These are phyloP conservation scores for Echium plantagineum DNA, from an alignment of 257 asterid genomes.

Conservation along the genomic window DNA sequence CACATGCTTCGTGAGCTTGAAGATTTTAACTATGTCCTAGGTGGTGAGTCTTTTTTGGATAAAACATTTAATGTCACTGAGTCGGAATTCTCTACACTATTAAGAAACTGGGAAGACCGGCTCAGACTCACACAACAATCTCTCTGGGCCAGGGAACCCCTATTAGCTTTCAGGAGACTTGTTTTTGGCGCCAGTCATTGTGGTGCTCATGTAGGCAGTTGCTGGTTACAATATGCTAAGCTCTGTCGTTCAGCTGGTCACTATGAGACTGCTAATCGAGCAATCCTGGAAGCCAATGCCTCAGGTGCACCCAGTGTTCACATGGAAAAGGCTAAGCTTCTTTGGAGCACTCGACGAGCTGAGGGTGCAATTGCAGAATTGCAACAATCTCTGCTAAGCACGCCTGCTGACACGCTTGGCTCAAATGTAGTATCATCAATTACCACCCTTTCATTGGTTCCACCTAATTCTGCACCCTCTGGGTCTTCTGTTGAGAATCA, in stretches of 20 bases:
- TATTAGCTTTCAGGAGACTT: slow-evolving; percentile 85
- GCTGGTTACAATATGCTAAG: slow-evolving; percentile 95
- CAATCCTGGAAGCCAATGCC: slow-evolving; percentile 84
- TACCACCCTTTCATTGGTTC: slow-evolving; percentile 75
- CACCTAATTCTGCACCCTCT: slow-evolving; percentile 62
- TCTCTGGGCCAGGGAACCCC: slow-evolving; percentile 98
- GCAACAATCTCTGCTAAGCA: slow-evolving; percentile 84
- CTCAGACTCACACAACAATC: slow-evolving; percentile 90
- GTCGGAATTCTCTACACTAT: slow-evolving; percentile 46
- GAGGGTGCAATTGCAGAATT: slow-evolving; percentile 98
- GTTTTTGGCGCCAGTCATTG: slow-evolving; percentile 78
- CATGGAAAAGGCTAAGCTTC: slow-evolving; percentile 95
- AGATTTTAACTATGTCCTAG: slow-evolving; percentile 70
- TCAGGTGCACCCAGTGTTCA: slow-evolving; percentile 78
- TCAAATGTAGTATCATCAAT: slow-evolving; percentile 80
- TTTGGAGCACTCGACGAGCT: slow-evolving; percentile 86
- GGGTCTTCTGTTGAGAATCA: slow-evolving; percentile 44
- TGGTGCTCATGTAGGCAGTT: slow-evolving; percentile 65
- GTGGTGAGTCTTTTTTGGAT: slow-evolving; percentile 70
- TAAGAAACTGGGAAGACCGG: slow-evolving; percentile 84
- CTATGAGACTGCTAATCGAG: slow-evolving; percentile 90
- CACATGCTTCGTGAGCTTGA: slow-evolving; percentile 93
- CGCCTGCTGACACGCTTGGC: slow-evolving; percentile 81
- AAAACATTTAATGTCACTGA: slow-evolving; percentile 48
- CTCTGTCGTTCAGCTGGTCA: slow-evolving; percentile 98